phyloP scores from a whole-genome alignment of 805 yeast species.

The Brettanomyces sp. region DNA sequence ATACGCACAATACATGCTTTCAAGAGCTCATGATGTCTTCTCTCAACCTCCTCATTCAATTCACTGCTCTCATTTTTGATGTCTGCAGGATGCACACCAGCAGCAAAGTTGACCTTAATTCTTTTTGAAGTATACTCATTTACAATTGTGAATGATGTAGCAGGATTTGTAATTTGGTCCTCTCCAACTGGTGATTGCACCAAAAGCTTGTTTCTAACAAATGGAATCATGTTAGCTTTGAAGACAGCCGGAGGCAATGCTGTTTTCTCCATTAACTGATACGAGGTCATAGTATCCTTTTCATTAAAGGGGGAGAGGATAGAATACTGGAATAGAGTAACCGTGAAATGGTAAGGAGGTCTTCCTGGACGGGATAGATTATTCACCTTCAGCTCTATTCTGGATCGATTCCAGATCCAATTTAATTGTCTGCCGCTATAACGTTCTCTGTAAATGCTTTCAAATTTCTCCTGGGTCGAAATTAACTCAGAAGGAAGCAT shows the following conservation, averaged over 20 bases:
- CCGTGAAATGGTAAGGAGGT: constrained; percentile 72
- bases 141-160: constrained; percentile 60
- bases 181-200: constrained; percentile 55
- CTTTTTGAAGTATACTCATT: constrained; percentile 79
- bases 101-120: constrained; percentile 65
- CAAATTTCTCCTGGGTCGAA: constrained; percentile 57
- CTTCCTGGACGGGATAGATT: constrained; percentile 73
- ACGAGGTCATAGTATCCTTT: constrained; percentile 46
- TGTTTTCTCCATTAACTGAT: constrained; percentile 56
- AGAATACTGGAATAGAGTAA: constrained; percentile 80
- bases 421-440: constrained; percentile 84
- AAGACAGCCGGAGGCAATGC: constrained; percentile 57
- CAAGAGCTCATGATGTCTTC: constrained; percentile 59
- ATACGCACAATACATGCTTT: constrained; percentile 93
- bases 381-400: constrained; percentile 77
- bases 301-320: constrained; percentile 79
- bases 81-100: constrained; percentile 35
- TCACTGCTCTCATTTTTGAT: constrained; percentile 68
- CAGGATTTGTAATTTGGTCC: constrained; percentile 40
- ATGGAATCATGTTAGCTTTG: constrained; percentile 69
- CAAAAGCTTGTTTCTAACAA: constrained; percentile 69
- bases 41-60: constrained; percentile 61
- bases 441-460: constrained; percentile 57
- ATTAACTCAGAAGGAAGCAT: constrained; percentile 60
- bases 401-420: constrained; percentile 94